Base-by-base conservation (phyloP, 2,329 filamentous ascomycete species). In the Alternaria angustiovoidea region DNA sequence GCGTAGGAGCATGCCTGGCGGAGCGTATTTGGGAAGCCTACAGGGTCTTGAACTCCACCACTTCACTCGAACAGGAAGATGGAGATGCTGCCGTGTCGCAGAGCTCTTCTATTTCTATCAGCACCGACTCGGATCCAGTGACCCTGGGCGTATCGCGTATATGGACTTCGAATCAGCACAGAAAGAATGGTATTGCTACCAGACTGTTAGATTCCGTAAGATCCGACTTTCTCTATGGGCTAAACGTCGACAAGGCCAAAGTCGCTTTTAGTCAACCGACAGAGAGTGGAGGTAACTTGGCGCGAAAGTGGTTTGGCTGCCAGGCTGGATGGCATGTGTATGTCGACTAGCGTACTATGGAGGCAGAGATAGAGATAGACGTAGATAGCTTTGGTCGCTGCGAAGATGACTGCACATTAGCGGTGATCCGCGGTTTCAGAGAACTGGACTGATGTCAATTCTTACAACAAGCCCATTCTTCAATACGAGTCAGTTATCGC, bases 191-290 rank as follows among this genome's bases (percentile, higher is more conserved):
- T 8, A 83, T 89, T 53, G 88, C 87, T 4, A 82, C 82, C 53
- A 81, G 82, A 55, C 75, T 90, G 46, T 74, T 90, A 18, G 85
- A 89, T 60, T 83, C 81, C 56, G 85, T 85, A 24, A 79, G 84
- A 55, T 80, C 78, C 58, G 82, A 85, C 67, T 88, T 88, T 68
- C 80, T 87, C 54, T 84, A 86, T 61, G 83, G 84, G 2, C 79
- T 86, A 75, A 81, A 82, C 39, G 80, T 88, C 48, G 79, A 82
- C 18, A 88, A 86, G 72, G 79, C 81, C 11, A 75, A 83, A 69
- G 80, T 89, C 39, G 88, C 88, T 3, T 89, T 90, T 76, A 89
- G 87, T 67, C 87, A 89, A 68, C 87, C 88, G n/a, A 90, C 88
- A 0, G 85, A 85, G 65, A 85, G 83, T 68, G 88, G 88, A 38